phyloP scores from a whole-genome alignment of 768 basidiomycete genomes.

The Rhodosporidiobolus sp. region DNA sequence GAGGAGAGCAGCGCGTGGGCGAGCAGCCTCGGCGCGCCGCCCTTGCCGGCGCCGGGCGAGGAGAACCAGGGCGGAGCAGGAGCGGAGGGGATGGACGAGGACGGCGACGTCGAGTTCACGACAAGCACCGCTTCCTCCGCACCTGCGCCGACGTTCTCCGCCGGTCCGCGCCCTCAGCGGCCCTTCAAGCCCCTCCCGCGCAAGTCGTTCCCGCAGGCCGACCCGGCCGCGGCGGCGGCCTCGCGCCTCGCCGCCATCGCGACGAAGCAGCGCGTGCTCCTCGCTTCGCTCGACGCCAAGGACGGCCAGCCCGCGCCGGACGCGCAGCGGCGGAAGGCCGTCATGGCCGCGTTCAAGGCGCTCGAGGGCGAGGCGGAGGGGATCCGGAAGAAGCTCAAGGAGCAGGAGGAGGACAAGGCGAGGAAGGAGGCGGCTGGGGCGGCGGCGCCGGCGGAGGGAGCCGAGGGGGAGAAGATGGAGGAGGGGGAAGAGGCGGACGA shows the following conservation, averaged over 20 bases:
- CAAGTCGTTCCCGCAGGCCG: slow-evolving; percentile 49
- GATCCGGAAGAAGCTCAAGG: neutral
- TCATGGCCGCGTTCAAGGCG: slow-evolving; percentile 71
- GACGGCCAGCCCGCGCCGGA: slow-evolving; percentile 55
- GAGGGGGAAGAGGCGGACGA: neutral
- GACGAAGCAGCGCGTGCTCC: slow-evolving; percentile 79
- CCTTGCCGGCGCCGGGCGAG: slow-evolving; percentile 54
- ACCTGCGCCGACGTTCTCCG: slow-evolving; percentile 43
- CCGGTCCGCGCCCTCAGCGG: slow-evolving; percentile 32
- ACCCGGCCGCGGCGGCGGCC: slow-evolving; percentile 55
- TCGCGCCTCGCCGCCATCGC: slow-evolving; percentile 73
- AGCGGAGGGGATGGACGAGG: neutral
- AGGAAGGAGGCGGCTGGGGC: neutral
- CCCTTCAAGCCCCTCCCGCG: slow-evolving; percentile 34
- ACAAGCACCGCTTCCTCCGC: slow-evolving; percentile 34
- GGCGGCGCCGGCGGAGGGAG: neutral
- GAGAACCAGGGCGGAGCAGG: neutral
- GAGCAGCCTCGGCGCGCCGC: no score
- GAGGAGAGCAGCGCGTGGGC: neutral
- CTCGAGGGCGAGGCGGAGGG: slow-evolving; percentile 68
- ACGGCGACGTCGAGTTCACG: neutral
- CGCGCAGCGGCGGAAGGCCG: slow-evolving; percentile 69
- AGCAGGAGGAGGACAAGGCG: neutral
- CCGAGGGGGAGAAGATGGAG: neutral
- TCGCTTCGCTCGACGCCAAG: slow-evolving; percentile 62